Evolutionary conservation across 2,329 filamentous ascomycete genomes (phyloP), one percentile per base, ranked within the genome.

Genomic region (Epichloe brachyelytri): DNA sequence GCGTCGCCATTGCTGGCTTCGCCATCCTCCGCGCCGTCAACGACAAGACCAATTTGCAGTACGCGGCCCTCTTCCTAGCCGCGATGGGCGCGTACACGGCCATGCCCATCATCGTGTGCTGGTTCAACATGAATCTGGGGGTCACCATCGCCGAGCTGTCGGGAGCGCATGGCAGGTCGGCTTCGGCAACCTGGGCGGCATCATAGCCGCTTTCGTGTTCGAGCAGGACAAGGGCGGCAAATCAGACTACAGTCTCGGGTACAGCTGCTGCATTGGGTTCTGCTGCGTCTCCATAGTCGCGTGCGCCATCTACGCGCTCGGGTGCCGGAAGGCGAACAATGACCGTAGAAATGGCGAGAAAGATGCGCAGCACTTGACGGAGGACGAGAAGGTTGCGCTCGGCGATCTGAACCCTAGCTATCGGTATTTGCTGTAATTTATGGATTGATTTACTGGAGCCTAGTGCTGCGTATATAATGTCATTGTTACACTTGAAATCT

Each of bases 21-120:
- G 79, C 71, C 3, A 86, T 91, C 54, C 75, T 95, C 7, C 70
- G 94, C 46, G 71, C 72, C 11, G 78, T 91, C 5, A 85, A 91
- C 64, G 68, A 85, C 62, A 78, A 88, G 63, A 71, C 70, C 0
- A 55, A 75, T 12, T 68, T 87, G 6, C 78, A 93, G 64, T 96
- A 95, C 60, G 85, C 74, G 0, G 86, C 85, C 0, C 75, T 96
- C 0, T 95, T 94, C 71, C 71, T 96, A 34, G 80, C 94, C 47
- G 84, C 86, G 2, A 82, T 82, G 70, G 88, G 88, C 47, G 77
- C 79, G 0, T 96, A 94, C 68, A 82, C 81, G 1, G 87, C 89
- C n/a, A 90, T 95, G 85, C 89, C 91, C 0, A 82, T 95, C 33
- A 80, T 89, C 43, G 78, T 89, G 7, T 89, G 85, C 64, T 90